A percentile compares a stretch with the other conserved stretches of the same genome.
These are phyloP conservation scores for Wickerhamiella azyma DNA, from an alignment of 805 yeast species.

Conservation along the genomic window DNA sequence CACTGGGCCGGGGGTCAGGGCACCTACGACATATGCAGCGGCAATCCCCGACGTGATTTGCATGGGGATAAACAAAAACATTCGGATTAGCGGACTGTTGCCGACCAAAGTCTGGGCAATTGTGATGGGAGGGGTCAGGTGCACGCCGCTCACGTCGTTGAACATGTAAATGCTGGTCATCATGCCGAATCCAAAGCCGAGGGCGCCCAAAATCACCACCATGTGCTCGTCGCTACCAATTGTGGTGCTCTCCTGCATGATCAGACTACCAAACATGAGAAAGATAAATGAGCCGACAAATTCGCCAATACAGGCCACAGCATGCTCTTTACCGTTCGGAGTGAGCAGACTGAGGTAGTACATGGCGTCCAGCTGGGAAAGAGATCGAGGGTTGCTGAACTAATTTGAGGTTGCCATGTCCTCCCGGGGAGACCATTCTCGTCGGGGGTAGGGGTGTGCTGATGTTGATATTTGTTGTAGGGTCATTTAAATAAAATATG, in stretches of 20 bases:
- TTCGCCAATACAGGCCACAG: slow-evolving; percentile 28
- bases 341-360: slow-evolving; percentile 1
- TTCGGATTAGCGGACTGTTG: slow-evolving; percentile 63
- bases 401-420: neutral
- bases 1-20: slow-evolving; percentile 31
- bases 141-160: slow-evolving; percentile 75
- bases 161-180: slow-evolving; percentile 58
- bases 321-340: slow-evolving; percentile 4
- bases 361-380: neutral
- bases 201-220: slow-evolving; percentile 62
- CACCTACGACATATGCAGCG: slow-evolving; percentile 34
- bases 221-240: slow-evolving; percentile 30
- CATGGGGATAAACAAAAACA: slow-evolving; percentile 45
- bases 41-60: slow-evolving; percentile 81
- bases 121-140: slow-evolving; percentile 81
- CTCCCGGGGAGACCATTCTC: neutral
- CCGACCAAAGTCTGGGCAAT: slow-evolving; percentile 54
- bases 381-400: neutral
- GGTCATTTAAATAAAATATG: too few species aligned
- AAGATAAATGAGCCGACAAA: slow-evolving; percentile 78
- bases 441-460: too few species aligned
- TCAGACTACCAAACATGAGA: slow-evolving; percentile 66
- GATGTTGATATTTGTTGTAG: too few species aligned
- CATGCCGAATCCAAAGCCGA: slow-evolving; percentile 79
- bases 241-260: slow-evolving; percentile 68